Base-by-base conservation (phyloP, 2,329 filamentous ascomycete genomes). In the Scedosporium dehoogii region DNA sequence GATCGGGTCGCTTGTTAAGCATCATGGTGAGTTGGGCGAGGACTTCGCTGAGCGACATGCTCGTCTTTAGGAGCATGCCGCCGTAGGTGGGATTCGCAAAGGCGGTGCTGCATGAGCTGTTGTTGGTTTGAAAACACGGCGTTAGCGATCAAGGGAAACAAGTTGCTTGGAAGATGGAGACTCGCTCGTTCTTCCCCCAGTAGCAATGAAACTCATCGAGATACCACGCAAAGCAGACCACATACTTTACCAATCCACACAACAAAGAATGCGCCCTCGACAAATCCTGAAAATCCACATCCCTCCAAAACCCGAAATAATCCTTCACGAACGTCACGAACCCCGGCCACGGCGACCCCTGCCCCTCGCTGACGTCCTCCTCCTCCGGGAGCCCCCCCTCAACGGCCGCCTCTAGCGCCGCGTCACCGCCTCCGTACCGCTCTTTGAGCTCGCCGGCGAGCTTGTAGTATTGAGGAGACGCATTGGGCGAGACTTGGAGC, bases 21-120 rank as follows among this genome's bases (percentile, higher is more conserved):
- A 85, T 88, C 78, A 96, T 91, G 27, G 92, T 92, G 63, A 97
- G 82, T 66, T 88, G 87, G 7, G 91, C 88, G 25, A 97, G 83
- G 6, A 91, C 85, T 67, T 89, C 86, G 38, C 90, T 93, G 61
- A 96, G 83, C 33, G 89, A 88, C 68, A 96, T 86, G 70, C 91
- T 90, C 3, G 91, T 92, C 51, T 91, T 87, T 48, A 97, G 84
- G 68, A 97, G 85, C 69, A 96, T 82, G 33, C 88, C 83, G 38
- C 93, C 93, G 71, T 92, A 87, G 12, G 86, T 87, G 1, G 88
- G 85, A 69, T 96, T 88, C 6, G 86, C 85, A 58, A 97, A 84
- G 0, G 92, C 92, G 21, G 89, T 89, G 27, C 91, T 89, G 68
- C 89, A 94, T 68, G 92, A 88, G 70, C 91, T 93, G 62, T 21